A percentile compares a stretch with the other conserved stretches of the same genome.
These are phyloP conservation scores for Phyllosticta citriasiana DNA, from an alignment of 2,329 filamentous ascomycete genomes.

Conservation along the genomic window DNA sequence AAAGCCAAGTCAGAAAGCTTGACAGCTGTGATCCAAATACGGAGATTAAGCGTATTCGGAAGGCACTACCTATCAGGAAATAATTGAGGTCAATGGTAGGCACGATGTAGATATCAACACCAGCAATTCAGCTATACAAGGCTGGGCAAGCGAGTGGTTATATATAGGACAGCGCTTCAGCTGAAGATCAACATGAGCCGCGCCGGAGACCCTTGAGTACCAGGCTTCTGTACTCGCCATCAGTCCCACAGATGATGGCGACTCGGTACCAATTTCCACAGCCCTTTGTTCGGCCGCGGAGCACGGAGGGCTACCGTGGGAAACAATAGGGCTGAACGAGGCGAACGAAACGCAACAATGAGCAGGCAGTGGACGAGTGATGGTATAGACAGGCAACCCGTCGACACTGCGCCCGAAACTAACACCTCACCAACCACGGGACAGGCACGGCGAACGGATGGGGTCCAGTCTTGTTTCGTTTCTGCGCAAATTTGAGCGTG, in stretches of 20 bases:
- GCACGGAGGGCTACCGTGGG: not conserved
- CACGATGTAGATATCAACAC: not conserved
- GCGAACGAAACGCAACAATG: not conserved
- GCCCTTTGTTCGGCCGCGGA: not conserved
- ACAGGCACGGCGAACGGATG: not conserved
- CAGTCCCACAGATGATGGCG: not conserved
- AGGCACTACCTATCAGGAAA: not conserved
- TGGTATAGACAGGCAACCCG: not conserved
- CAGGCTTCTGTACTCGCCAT: not conserved
- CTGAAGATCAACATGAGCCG: not conserved
- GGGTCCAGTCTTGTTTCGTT: not conserved
- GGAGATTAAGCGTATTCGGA: not conserved
- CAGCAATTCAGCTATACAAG: not conserved
- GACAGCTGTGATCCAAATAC: not conserved
- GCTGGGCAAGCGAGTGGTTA: not conserved
- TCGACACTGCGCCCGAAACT: not conserved
- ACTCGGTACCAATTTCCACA: not conserved
- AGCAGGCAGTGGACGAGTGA: not conserved
- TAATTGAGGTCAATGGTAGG: too few relatives aligned
- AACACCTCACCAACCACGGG: not conserved
- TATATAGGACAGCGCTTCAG: not conserved
- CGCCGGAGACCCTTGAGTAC: not conserved
- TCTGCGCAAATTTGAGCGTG: not conserved
- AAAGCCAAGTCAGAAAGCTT: not conserved
- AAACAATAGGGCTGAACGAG: not conserved